These are phyloP conservation scores for Blumeriella jaapii DNA, from an alignment of 2,329 filamentous ascomycete genomes.

Conservation along the genomic window DNA sequence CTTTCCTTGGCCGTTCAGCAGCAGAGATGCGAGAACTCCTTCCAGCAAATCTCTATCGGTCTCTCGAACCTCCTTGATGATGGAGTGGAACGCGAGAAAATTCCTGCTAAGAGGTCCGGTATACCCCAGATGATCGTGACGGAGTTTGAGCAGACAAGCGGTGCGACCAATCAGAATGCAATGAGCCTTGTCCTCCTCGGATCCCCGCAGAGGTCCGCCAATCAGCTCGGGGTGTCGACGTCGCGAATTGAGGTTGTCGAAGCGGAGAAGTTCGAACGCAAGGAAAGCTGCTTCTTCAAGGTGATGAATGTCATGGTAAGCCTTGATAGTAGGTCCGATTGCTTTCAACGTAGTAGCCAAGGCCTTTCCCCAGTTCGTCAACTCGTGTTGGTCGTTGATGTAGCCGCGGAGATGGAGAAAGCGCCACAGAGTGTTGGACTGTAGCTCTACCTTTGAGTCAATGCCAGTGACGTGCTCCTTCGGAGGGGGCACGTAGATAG, in stretches of 20 bases:
- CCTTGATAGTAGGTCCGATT: slow-evolving; percentile 41
- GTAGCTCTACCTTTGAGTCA: slow-evolving; percentile 57
- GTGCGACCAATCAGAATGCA: slow-evolving; percentile 78
- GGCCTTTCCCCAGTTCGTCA: slow-evolving; percentile 77
- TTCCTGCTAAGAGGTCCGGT: slow-evolving; percentile 89
- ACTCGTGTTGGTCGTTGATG: slow-evolving; percentile 62
- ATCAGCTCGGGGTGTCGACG: slow-evolving; percentile 44
- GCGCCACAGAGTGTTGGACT: slow-evolving; percentile 69
- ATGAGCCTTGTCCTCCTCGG: slow-evolving; percentile 64
- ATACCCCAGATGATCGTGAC: slow-evolving; percentile 79
- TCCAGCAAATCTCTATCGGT: slow-evolving; percentile 76
- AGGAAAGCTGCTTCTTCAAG: slow-evolving; percentile 71
- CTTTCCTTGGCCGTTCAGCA: slow-evolving; percentile 68
- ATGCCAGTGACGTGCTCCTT: slow-evolving; percentile 15
- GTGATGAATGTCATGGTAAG: slow-evolving; percentile 30
- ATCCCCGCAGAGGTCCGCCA: slow-evolving; percentile 43
- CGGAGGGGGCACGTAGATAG: slow-evolving; percentile 38
- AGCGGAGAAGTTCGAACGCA: slow-evolving; percentile 73
- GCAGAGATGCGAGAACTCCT: slow-evolving; percentile 66
- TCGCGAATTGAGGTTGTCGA: slow-evolving; percentile 65
- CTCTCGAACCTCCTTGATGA: slow-evolving; percentile 68
- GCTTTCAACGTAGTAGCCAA: slow-evolving; percentile 57
- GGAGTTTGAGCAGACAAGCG: slow-evolving; percentile 69
- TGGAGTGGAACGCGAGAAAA: slow-evolving; percentile 72
- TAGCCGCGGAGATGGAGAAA: slow-evolving; percentile 86